Evolutionary conservation across 2,329 filamentous ascomycete genomes (phyloP).

Genomic region (Emergomyces orientalis): DNA sequence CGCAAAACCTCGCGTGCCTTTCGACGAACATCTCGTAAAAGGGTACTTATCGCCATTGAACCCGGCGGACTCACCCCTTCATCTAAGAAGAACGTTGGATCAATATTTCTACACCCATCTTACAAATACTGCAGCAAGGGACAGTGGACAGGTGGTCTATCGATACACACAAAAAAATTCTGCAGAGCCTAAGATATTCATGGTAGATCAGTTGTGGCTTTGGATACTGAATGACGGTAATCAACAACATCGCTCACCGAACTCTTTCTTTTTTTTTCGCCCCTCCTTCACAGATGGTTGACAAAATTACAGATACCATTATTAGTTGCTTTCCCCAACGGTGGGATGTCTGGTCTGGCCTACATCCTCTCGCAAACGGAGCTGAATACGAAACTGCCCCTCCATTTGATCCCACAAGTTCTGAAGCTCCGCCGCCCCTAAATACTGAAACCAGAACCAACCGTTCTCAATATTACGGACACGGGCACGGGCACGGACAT

Average conservation of each 20-base stretch:
- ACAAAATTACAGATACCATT: conserved; percentile 41
- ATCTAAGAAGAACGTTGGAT: conserved; percentile 45
- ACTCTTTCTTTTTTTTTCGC: not conserved
- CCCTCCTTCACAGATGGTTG: not conserved
- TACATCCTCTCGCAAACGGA: not conserved
- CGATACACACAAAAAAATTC: conserved; percentile 41
- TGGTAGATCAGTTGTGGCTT: conserved; percentile 62
- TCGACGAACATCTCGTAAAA: conserved; percentile 5
- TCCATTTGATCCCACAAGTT: not conserved
- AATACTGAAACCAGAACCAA: not conserved
- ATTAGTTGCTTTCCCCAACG: conserved; percentile 38
- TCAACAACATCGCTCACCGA: not conserved
- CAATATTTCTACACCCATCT: conserved; percentile 57
- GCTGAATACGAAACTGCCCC: not conserved
- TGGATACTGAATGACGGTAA: conserved; percentile 45
- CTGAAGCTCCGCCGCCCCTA: not conserved
- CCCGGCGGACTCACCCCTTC: conserved; percentile 1
- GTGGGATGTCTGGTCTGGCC: conserved; percentile 22
- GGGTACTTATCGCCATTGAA: not conserved
- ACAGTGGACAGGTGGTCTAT: conserved; percentile 56
- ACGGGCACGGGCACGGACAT: not conserved
- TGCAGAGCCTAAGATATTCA: conserved; percentile 51
- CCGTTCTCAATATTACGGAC: not conserved
- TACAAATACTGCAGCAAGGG: conserved; percentile 46
- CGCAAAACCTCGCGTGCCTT: not conserved